Conservation (phyloP, 305 asterid genomes). For the Fraxinus baroniana region DNA sequence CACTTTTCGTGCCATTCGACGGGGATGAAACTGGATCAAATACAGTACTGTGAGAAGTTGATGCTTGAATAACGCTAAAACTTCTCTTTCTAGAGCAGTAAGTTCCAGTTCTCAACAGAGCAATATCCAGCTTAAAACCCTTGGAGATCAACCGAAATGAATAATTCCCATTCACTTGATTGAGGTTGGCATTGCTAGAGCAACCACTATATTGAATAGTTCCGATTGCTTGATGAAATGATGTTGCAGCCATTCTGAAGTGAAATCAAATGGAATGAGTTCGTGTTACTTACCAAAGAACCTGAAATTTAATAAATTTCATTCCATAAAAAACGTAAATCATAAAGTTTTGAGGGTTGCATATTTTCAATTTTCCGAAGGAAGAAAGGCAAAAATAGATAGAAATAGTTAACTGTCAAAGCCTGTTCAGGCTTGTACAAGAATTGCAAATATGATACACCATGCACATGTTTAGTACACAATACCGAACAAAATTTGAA, state of each 20-base stretch:
- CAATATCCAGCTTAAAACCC: conserved; percentile 45
- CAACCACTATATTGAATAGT: conserved; percentile 44
- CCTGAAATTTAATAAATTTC: neutral
- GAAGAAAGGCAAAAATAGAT: neutral
- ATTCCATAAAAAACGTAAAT: neutral
- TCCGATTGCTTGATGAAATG: conserved; percentile 58
- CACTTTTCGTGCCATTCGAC: conserved; percentile 46
- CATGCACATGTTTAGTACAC: neutral
- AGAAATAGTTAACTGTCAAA: neutral
- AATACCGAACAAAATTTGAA: neutral
- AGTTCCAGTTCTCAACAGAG: conserved; percentile 38
- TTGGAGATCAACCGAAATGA: conserved; percentile 54
- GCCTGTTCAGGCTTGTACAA: neutral
- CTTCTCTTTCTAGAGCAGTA: conserved; percentile 44
- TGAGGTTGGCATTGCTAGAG: conserved; percentile 36
- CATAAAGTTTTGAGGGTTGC: neutral
- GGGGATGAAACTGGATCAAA: conserved; percentile 54
- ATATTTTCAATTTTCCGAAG: neutral
- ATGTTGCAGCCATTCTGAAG: conserved; percentile 63
- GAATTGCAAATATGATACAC: neutral
- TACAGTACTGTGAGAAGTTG: conserved; percentile 52
- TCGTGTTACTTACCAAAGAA: neutral
- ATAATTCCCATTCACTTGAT: conserved; percentile 47
- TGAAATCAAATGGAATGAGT: conserved; percentile 21
- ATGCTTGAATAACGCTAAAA: conserved; percentile 46